These are phyloP conservation scores for Arthrobotrys sinensis DNA, from an alignment of 2,329 filamentous ascomycete genomes.

Conservation along the genomic window DNA sequence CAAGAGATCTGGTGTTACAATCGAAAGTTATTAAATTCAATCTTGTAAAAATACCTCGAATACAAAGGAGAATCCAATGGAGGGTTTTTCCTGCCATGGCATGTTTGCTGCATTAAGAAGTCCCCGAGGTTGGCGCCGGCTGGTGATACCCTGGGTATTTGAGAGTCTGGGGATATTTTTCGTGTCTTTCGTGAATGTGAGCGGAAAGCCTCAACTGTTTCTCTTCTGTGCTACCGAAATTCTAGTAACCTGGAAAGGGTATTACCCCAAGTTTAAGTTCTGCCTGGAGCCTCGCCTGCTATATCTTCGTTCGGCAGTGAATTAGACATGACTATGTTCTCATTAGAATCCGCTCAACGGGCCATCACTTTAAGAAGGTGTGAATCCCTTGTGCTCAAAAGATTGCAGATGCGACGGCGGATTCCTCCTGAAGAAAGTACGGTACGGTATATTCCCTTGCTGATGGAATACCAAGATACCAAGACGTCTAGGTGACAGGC, in stretches of 20 bases:
- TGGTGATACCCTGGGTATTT: conserved; percentile 16
- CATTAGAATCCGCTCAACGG: conserved; percentile 27
- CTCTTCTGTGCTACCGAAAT: conserved; percentile 48
- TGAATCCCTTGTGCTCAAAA: conserved; percentile 1
- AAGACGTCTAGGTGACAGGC: conserved; percentile 40
- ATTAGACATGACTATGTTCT: conserved; percentile 14
- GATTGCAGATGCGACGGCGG: conserved; percentile 53
- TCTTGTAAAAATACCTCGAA: conserved; percentile 49
- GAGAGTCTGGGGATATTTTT: conserved; percentile 20
- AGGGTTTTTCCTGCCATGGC: conserved; percentile 13
- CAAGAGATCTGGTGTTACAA: conserved; percentile 28
- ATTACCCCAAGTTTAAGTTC: conserved; percentile 44
- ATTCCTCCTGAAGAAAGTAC: conserved; percentile 45
- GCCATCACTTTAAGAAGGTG: conserved; percentile 40
- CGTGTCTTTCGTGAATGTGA: conserved; percentile 8
- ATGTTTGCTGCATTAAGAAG: conserved; percentile 48
- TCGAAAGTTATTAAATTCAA: conserved; percentile 40
- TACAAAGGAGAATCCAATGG: not conserved
- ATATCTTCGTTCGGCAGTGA: conserved; percentile 13
- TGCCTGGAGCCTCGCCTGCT: conserved; percentile 46
- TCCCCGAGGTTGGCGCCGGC: conserved; percentile 32
- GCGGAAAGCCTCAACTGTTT: conserved; percentile 41
- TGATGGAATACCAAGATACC: conserved; percentile 59
- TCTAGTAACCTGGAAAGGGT: conserved; percentile 51
- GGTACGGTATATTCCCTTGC: conserved; percentile 32